Conservation (phyloP, 2,329 filamentous ascomycete species). For the Penicillium psychrosexuale region DNA sequence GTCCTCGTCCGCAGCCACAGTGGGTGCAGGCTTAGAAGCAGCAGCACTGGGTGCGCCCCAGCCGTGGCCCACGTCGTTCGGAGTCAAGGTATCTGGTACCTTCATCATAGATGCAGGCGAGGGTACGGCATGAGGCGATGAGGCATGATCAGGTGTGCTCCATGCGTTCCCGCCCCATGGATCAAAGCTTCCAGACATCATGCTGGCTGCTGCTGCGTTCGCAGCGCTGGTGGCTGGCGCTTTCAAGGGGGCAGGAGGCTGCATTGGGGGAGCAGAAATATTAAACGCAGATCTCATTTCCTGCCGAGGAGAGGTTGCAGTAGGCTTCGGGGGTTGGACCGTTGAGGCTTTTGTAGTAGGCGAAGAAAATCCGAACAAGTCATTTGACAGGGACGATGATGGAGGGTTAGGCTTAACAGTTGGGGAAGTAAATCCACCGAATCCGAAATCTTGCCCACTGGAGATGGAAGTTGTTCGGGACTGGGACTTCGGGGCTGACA, state of each 20-base stretch:
- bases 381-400: conserved; percentile 60
- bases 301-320: conserved; percentile 38
- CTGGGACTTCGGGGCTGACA: conserved; percentile 45
- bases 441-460: conserved; percentile 63
- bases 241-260: conserved; percentile 41
- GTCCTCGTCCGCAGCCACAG: conserved; percentile 84
- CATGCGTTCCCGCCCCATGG: conserved; percentile 88
- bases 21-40: conserved; percentile 48
- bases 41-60: conserved; percentile 51
- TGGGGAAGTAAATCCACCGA: conserved; percentile 58
- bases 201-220: conserved; percentile 43
- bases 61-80: conserved; percentile 64
- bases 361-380: conserved; percentile 74
- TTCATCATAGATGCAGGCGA: conserved; percentile 40
- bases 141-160: conserved; percentile 62
- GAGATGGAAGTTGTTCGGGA: conserved; percentile 51
- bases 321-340: conserved; percentile 44
- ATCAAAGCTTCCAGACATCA: conserved; percentile 53
- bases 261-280: conserved; percentile 56
- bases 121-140: conserved; percentile 39
- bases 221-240: conserved; percentile 45
- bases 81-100: conserved; percentile 47
- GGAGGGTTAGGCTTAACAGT: conserved; percentile 48
- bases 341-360: conserved; percentile 43
- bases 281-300: conserved; percentile 73